Conservation (phyloP, 805 yeast genomes). For the Saccharomycopsis lassenensis region DNA sequence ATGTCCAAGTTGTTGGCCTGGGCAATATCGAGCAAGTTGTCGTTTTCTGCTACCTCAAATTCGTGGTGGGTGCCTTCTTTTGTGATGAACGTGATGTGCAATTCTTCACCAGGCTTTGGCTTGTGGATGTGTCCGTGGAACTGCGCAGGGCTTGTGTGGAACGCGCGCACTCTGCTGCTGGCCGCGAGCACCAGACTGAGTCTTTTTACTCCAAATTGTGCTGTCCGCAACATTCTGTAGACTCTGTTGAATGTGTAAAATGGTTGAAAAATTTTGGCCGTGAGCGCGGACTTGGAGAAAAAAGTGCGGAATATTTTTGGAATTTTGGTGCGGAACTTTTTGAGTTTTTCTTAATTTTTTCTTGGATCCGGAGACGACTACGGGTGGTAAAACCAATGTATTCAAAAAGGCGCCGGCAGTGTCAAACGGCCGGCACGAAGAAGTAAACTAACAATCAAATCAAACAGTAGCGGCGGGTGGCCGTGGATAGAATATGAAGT, state of each 20-base stretch:
- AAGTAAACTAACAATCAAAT: background rate
- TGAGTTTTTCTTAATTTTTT: no score
- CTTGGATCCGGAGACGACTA: no score
- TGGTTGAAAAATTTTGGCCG: background rate
- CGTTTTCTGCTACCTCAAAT: slow-evolving; percentile 86
- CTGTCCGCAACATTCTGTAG: background rate
- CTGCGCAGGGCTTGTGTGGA: slow-evolving; percentile 19
- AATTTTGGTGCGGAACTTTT: no score
- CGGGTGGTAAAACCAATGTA: background rate
- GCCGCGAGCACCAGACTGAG: slow-evolving; percentile 16
- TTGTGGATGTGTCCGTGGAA: slow-evolving; percentile 79
- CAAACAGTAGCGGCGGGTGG: background rate
- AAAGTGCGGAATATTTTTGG: background rate
- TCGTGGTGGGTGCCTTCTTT: slow-evolving; percentile 81
- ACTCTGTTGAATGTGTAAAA: background rate
- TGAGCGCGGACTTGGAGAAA: background rate
- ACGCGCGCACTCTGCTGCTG: no score
- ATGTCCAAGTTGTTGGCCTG: slow-evolving; percentile 88
- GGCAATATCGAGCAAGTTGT: slow-evolving; percentile 83
- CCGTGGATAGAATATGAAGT: background rate
- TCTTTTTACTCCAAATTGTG: background rate
- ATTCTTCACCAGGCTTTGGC: slow-evolving; percentile 90
- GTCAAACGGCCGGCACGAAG: background rate
- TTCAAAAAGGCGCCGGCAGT: background rate
- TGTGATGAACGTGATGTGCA: slow-evolving; percentile 77